phyloP scores from a whole-genome alignment of 2,329 filamentous ascomycete genomes.

The Trichoderma sp. region DNA sequence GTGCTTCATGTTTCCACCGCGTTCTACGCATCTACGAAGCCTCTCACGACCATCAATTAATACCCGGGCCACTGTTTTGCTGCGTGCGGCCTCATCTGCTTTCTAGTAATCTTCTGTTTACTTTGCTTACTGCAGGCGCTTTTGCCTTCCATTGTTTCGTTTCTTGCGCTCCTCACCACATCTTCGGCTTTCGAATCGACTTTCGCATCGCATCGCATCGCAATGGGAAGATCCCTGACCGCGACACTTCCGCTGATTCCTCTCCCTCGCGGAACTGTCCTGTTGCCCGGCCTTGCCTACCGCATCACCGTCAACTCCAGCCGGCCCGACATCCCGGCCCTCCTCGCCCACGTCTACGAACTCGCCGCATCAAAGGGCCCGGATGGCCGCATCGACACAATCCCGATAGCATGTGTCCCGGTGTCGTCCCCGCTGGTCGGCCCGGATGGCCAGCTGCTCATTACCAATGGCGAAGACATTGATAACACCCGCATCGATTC shows the following conservation, averaged over 20 bases:
- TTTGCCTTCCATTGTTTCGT: not conserved
- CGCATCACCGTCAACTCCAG: constrained; percentile 76
- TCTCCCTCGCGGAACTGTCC: constrained; percentile 73
- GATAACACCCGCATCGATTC: constrained; percentile 43
- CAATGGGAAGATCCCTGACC: constrained; percentile 42
- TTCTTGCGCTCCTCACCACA: not conserved
- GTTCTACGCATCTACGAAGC: not conserved
- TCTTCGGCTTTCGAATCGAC: not conserved
- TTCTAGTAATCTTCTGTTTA: not conserved
- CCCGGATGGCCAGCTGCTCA: constrained; percentile 70
- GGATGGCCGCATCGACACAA: constrained; percentile 59
- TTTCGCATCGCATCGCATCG: constrained; percentile 21
- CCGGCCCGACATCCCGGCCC: constrained; percentile 82
- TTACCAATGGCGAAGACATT: constrained; percentile 60
- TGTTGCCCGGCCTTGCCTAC: constrained; percentile 81
- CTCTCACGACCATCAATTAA: constrained; percentile 2
- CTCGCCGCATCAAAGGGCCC: constrained; percentile 67
- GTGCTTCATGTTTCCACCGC: constrained; percentile 3
- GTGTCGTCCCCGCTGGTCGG: constrained; percentile 73
- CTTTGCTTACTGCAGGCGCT: not conserved
- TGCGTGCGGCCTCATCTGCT: not conserved
- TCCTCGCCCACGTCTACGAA: constrained; percentile 82
- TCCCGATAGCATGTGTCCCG: constrained; percentile 85
- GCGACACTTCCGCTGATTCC: constrained; percentile 72
- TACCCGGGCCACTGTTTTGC: not conserved